Evolutionary conservation across 345 rosid species (phyloP).

Genomic region (Camelina hispida): DNA sequence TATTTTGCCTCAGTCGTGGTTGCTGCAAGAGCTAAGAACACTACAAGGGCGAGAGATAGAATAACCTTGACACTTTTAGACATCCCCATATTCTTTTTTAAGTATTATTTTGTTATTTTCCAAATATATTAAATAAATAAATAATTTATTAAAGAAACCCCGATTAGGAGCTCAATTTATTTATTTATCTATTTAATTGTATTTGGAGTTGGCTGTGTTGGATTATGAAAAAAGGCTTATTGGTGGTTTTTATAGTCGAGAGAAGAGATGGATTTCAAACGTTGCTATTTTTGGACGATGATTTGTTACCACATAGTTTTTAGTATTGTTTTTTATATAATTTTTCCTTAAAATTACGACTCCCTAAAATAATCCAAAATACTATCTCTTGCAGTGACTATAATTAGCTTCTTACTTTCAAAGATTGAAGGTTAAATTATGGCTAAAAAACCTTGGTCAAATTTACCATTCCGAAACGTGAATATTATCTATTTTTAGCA

Average conservation of each 20-base stretch:
- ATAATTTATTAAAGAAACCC: constrained; percentile 7
- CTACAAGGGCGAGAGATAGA: constrained; percentile 8
- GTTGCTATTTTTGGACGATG: constrained; percentile 14
- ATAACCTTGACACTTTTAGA: constrained; percentile 13
- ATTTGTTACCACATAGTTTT: constrained; percentile 11
- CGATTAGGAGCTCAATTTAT: constrained; percentile 12
- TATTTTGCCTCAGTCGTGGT: constrained; percentile 10
- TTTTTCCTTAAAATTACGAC: not conserved
- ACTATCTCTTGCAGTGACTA: not conserved
- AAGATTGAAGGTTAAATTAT: not conserved
- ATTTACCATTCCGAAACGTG: not conserved
- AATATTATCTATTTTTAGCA: not conserved
- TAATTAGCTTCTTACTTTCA: not conserved
- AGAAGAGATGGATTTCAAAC: not conserved
- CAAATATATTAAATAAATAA: constrained; percentile 16
- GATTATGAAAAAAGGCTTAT: not conserved
- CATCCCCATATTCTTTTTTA: constrained; percentile 32
- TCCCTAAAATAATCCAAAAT: not conserved
- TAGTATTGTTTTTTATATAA: too few species aligned
- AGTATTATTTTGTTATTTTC: not conserved
- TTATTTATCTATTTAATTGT: constrained; percentile 19
- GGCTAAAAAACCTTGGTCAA: not conserved
- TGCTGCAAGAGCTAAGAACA: constrained; percentile 31
- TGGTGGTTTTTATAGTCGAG: constrained; percentile 30
- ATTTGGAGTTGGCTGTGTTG: constrained; percentile 14